Evolutionary conservation across 2,329 filamentous ascomycete species (phyloP), one percentile per base, ranked within the genome.

Genomic region (Bipolaris bicolor): DNA sequence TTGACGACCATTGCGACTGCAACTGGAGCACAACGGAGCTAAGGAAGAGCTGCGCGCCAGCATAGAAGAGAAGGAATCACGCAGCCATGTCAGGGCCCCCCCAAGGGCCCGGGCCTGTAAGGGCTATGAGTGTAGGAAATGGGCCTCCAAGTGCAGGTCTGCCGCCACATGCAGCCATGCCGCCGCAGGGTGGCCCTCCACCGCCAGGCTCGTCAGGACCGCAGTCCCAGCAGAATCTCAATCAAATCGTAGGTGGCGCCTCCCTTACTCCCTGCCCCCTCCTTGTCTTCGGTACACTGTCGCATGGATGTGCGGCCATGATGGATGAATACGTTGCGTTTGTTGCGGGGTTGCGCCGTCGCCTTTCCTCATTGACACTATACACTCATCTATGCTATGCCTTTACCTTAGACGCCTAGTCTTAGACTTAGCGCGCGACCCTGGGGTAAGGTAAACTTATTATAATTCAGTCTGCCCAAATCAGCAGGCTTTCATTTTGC

Each of bases 201-300:
- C 77, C 83, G 58, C 76, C 80, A 61, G 70, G 76, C 66, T 76
- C 81, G 56, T 73, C 80, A 46, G 77, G 70, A n/a, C 66, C 76
- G 13, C 88, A 92, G 78, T 92, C 90, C 2, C 92, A 94, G 62
- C 91, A 96, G 70, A 96, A 97, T 72, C 78, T 97, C 1, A 98
- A 98, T 70, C 92, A 97, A 68, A 98, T 98, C 77, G 94, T 97
- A 84, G 85, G 93, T 82, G 26, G 18, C 43, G 9, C n/a, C 43
- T 37, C 50, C 44, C 55, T 33, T 29, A 26, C 7, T 43, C n/a
- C n/a, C 4, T 0, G 3, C 20, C 7, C n/a, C 31, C 13, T 16
- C 26, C 22, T 36, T 44, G 5, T 53, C n/a, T 29, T 6, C 16
- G 3, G 16, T 20, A 24, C 29, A 36, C 11, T 15, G n/a, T 49